Base-by-base conservation (phyloP, 139 green algal genomes). In the Pleodorina starrii region DNA sequence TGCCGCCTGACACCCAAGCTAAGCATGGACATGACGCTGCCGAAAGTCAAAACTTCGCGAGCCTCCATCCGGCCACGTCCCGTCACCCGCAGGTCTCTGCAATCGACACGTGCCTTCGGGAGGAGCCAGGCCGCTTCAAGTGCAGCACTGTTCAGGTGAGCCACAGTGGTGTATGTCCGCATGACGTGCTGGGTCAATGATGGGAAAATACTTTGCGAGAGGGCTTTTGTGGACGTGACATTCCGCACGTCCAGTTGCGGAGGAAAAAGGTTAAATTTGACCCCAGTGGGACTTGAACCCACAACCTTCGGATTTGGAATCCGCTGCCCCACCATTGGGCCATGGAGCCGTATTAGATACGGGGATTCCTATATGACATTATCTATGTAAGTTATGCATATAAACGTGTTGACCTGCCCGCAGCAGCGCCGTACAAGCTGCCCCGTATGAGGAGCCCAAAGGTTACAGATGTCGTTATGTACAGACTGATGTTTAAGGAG, bases 31-130 rank as follows among this genome's bases (percentile, higher is more conserved):
- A n/a, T n/a, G n/a, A n/a, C n/a, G n/a, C n/a, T n/a, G n/a, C n/a
- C n/a, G n/a, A n/a, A n/a, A n/a, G n/a, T n/a, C n/a, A n/a, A n/a
- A n/a, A n/a, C n/a, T n/a, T n/a, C n/a, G n/a, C n/a, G n/a, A n/a
- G n/a, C n/a, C n/a, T 69, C 57, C 57, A n/a, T 69, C 21, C 21
- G 14, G 57, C 19, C 57, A 23, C 23, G 57, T 73, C 36, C 63
- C n/a, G 51, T 48, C 9, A 42, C 17, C 32, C 27, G 32, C 92
- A 96, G 94, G 94, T 96, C 17, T 92, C 71, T n/a, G 95, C 96
- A 9, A 97, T 98, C 66, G 95, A 97, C 83, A 91, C 90, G 0
- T 98, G 96, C 90, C 75, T 96, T 54, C 90, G 95, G 27, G 96
- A 98, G 93, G 92, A 94, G 17, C 79, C 90, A 0, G 94, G 96